phyloP scores from a whole-genome alignment of 306 rosid species.

The Vigna mungo region DNA sequence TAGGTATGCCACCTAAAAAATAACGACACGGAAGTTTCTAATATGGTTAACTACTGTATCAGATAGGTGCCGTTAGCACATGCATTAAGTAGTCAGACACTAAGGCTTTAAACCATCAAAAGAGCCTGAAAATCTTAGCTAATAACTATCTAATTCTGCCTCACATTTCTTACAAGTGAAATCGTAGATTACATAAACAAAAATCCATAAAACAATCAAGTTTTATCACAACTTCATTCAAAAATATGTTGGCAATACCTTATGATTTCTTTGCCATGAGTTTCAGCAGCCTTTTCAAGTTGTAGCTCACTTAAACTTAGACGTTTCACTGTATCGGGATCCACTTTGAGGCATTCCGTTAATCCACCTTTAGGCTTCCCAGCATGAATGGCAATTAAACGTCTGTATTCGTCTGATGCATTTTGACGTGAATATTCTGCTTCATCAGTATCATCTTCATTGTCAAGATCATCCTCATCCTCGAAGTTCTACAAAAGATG shows the following conservation, averaged over 20 bases:
- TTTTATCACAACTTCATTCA: conserved; percentile 34
- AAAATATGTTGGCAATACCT: conserved; percentile 58
- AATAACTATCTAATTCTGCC: not conserved
- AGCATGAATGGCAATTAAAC: conserved; percentile 94
- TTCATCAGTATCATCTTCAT: conserved; percentile 61
- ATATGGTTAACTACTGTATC: conserved; percentile 2
- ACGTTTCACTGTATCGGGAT: conserved; percentile 87
- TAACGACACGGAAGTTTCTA: conserved; percentile 12
- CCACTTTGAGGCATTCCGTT: conserved; percentile 78
- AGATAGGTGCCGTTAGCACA: conserved; percentile 4
- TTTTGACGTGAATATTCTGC: conserved; percentile 51
- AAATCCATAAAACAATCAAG: not conserved
- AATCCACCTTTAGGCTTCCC: conserved; percentile 99
- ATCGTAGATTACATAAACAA: conserved; percentile 3
- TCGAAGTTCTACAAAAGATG: conserved; percentile 52
- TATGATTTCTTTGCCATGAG: conserved; percentile 78
- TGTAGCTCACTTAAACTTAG: conserved; percentile 94
- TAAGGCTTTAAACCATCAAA: not conserved
- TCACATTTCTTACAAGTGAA: not conserved
- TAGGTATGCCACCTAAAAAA: conserved; percentile 23
- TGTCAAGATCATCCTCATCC: conserved; percentile 53
- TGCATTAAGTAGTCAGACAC: not conserved
- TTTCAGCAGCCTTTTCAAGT: conserved; percentile 74
- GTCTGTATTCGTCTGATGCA: conserved; percentile 71
- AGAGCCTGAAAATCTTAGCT: conserved; percentile 3